Evolutionary conservation across 73 alveolate species (phyloP).

Genomic region (Paramecium biaurelia): DNA sequence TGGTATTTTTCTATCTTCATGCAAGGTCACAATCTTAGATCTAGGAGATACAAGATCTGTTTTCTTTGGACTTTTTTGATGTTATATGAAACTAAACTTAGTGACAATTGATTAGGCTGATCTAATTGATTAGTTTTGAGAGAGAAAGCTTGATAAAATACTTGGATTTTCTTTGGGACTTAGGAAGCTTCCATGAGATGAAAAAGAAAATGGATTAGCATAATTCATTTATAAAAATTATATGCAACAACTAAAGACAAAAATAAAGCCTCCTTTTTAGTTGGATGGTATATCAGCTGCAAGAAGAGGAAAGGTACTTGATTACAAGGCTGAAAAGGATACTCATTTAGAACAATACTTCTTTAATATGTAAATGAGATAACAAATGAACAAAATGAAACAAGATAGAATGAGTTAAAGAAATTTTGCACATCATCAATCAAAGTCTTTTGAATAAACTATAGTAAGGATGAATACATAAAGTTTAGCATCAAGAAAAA

Average conservation of each 20-base stretch:
- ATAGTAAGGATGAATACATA: background rate
- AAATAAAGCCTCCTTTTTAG: background rate
- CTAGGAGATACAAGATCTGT: background rate
- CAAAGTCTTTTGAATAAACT: slow-evolving; percentile 7
- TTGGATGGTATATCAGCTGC: background rate
- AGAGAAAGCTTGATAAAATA: background rate
- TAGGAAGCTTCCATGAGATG: background rate
- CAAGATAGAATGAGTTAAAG: background rate
- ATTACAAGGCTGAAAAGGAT: background rate
- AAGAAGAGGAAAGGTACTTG: background rate
- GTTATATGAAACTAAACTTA: background rate
- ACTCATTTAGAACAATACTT: background rate
- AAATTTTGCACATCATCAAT: background rate
- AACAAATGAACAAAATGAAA: background rate
- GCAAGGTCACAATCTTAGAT: background rate
- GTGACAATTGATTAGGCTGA: background rate
- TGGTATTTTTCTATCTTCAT: background rate
- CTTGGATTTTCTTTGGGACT: background rate
- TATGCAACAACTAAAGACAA: background rate
- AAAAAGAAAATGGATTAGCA: background rate
- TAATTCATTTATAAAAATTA: background rate
- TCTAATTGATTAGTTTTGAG: background rate
- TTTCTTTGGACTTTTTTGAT: background rate
- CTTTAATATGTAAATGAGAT: background rate
- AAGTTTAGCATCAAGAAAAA: background rate